phyloP scores from a whole-genome alignment of 371 early-diverging fungal species.

The Lichtheimia ornata region DNA sequence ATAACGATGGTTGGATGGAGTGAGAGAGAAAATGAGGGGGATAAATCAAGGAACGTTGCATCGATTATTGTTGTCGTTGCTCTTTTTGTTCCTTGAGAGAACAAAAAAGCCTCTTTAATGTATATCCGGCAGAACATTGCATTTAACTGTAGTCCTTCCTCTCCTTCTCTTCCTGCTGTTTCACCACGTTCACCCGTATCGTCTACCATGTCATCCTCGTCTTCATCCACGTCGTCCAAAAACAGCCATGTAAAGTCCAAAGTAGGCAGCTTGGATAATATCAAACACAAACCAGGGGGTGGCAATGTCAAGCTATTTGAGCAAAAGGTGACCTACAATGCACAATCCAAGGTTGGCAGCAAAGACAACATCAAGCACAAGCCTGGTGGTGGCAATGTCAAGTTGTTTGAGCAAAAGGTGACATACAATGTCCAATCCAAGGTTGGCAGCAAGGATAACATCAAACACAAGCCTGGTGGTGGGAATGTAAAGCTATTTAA shows the following conservation, averaged over 20 bases:
- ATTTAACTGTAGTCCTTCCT: too few species aligned
- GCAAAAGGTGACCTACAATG: constrained; percentile 8
- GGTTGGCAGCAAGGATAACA: constrained; percentile 25
- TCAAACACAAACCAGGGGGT: constrained; percentile 22
- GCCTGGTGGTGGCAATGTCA: constrained; percentile 19
- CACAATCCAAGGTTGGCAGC: constrained; percentile 20
- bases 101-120: too few species aligned
- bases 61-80: constrained; percentile 16
- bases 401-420: constrained; percentile 15
- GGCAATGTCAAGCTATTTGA: constrained; percentile 19
- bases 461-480: constrained; percentile 25
- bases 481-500: constrained; percentile 16
- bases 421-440: constrained; percentile 15
- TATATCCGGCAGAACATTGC: too few species aligned
- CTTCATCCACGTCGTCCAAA: background rate
- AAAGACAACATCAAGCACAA: constrained; percentile 26
- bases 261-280: constrained; percentile 24
- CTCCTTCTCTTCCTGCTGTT: background rate
- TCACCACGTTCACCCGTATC: constrained; percentile 9
- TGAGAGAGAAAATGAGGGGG: background rate
- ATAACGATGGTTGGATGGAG: background rate
- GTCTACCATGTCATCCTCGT: background rate
- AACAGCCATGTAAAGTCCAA: constrained; percentile 17
- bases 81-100: too few species aligned
- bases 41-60: constrained; percentile 18